Base-by-base conservation (phyloP, 1,284 basidiomycete species). In the Erythrobasidium hasegawianum region DNA sequence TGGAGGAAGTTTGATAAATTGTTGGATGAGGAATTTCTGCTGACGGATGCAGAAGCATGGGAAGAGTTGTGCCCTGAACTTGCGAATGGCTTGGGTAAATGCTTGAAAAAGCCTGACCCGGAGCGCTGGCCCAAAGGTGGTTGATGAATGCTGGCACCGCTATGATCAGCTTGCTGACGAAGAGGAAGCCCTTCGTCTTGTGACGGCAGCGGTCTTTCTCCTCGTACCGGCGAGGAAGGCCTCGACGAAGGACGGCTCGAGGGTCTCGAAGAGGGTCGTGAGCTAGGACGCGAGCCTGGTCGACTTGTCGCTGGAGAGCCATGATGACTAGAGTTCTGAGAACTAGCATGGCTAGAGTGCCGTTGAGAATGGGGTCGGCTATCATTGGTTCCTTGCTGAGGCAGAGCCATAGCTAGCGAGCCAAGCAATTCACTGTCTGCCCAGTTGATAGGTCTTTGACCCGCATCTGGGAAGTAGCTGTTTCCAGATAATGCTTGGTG, bases 381-480 rank as follows among this genome's bases (percentile, higher is more conserved):
- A 18, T 49, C 41, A 45, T 64, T 27, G 16, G 54, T 43, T 40
- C 45, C 39, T 13, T 57, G 53, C 38, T 18, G 10, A 1, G 57
- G 40, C 7, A 52, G 40, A 9, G 52, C 47, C 20, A 57, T 71
- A 3, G 84, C 82, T 24, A 88, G 79, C 2, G 86, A 88, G 20
- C 86, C 80, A 50, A 91, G 79, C 11, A 93, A 81, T 77, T 92
- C 89, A 4, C 86, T 86, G 76, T 91, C 89, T 59, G 88, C 84
- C 84, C 86, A 89, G 64, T 89, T 85, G 57, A 74, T 69, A 77
- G 74, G 67, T 77, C 74, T 50, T 76, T 70, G 33, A 76, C 74
- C 40, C 77, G 71, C 59, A 79, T 74, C 70, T 70, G 72, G 0
- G 77, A 77, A 4, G 69, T 69, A 43, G 66, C 68, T 2, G 50